phyloP scores from a whole-genome alignment of 495 filamentous ascomycete genomes.

The Aspergillus ostianus region DNA sequence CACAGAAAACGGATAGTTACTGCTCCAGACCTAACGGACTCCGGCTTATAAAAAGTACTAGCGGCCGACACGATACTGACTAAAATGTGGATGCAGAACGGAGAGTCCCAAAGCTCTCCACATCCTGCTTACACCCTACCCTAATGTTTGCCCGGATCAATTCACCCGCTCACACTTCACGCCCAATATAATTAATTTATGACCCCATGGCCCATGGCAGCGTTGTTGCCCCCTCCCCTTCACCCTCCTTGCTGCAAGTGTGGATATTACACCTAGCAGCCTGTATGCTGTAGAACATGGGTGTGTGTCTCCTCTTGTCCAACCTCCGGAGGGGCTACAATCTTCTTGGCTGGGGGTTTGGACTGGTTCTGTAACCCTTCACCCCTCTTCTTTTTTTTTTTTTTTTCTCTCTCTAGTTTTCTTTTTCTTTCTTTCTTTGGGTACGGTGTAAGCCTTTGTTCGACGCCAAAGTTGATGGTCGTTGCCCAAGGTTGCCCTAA shows the following conservation, averaged over 20 bases:
- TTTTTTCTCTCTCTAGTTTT: not conserved
- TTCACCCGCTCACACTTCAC: too few species aligned
- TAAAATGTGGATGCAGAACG: not conserved
- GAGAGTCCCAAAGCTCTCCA: not conserved
- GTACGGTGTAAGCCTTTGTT: too few species aligned
- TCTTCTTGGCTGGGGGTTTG: too few species aligned
- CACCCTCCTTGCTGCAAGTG: not conserved
- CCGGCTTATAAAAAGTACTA: too few species aligned
- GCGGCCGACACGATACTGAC: too few species aligned
- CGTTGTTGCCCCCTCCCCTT: not conserved
- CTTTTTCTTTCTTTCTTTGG: not conserved
- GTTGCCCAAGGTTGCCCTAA: too few species aligned
- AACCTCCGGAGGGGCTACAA: not conserved
- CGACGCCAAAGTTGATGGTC: too few species aligned
- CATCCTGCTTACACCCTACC: not conserved
- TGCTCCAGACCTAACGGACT: too few species aligned
- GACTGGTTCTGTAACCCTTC: not conserved
- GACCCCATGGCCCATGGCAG: too few species aligned
- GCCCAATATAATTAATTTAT: too few species aligned
- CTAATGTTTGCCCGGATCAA: not conserved
- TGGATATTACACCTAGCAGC: not conserved
- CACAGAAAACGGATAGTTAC: too few species aligned
- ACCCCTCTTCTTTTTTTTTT: not conserved
- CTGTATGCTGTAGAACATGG: not conserved
- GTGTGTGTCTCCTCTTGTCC: not conserved